Conservation (phyloP, 352 stramenopile genomes). For the Pythium brachiatum region DNA sequence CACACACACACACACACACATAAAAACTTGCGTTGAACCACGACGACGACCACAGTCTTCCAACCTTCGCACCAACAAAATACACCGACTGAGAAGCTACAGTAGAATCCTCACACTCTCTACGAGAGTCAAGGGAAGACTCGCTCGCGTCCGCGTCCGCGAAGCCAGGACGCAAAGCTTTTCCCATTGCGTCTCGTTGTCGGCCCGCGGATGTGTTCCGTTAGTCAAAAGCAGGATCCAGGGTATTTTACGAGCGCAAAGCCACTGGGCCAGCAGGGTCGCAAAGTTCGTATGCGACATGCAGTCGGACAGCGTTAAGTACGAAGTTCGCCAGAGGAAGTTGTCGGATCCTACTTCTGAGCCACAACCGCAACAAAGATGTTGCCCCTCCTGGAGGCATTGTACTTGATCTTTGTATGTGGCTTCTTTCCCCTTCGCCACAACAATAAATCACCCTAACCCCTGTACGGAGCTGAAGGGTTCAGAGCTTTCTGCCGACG, state of each 20-base stretch:
- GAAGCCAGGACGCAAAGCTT: too few species aligned
- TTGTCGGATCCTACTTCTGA: constrained; percentile 33
- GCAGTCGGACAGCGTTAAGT: constrained; percentile 10
- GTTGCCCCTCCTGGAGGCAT: constrained; percentile 5
- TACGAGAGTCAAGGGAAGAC: too few species aligned
- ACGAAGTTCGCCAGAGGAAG: neutral
- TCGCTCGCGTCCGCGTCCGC: too few species aligned
- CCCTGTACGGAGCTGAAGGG: neutral
- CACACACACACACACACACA: constrained; percentile 5
- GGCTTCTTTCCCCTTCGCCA: constrained; percentile 24
- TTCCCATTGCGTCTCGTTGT: too few species aligned
- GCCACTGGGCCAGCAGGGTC: neutral
- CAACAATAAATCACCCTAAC: constrained; percentile 18
- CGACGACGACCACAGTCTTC: neutral
- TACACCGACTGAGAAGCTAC: too few species aligned
- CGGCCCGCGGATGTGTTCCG: too few species aligned
- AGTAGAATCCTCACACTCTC: too few species aligned
- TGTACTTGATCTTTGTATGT: constrained; percentile 22
- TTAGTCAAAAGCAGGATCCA: too few species aligned
- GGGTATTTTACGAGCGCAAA: too few species aligned
- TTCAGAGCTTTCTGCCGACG: neutral
- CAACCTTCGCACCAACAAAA: neutral
- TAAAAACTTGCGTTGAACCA: neutral
- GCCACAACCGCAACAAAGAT: constrained; percentile 27
- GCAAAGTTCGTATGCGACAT: constrained; percentile 14